phyloP scores from a whole-genome alignment of 2,329 filamentous ascomycete species.

The Botrytis elliptica region DNA sequence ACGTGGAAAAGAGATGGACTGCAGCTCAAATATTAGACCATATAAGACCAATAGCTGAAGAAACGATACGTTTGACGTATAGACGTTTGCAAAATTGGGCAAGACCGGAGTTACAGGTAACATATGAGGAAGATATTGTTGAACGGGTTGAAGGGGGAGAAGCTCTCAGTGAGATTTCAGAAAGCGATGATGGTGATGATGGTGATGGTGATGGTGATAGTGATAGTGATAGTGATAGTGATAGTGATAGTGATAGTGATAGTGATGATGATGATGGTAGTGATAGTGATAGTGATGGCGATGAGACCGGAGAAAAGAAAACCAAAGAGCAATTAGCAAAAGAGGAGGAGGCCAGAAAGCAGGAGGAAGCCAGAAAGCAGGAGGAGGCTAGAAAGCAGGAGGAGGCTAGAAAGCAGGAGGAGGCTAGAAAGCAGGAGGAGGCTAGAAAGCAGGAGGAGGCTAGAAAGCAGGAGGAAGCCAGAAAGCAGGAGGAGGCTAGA shows the following conservation, averaged over 20 bases:
- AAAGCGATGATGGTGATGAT: not conserved
- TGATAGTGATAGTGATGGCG: too few relatives aligned
- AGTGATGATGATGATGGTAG: not conserved
- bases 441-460: too few relatives aligned
- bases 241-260: not conserved
- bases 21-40: not conserved
- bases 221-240: not conserved
- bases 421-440: too few relatives aligned
- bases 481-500: too few relatives aligned
- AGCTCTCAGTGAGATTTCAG: not conserved
- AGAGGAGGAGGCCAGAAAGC: not conserved
- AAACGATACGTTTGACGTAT: not conserved
- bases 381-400: not conserved
- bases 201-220: not conserved
- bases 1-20: not conserved
- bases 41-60: not conserved
- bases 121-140: not conserved
- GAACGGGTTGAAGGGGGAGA: not conserved
- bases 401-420: not conserved
- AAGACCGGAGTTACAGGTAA: not conserved
- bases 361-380: not conserved
- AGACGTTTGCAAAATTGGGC: not conserved
- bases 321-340: not conserved
- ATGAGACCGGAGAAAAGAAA: not conserved
- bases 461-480: not conserved